Evolutionary conservation across 306 rosid species (phyloP).

Genomic region (Canavalia ensiformis): DNA sequence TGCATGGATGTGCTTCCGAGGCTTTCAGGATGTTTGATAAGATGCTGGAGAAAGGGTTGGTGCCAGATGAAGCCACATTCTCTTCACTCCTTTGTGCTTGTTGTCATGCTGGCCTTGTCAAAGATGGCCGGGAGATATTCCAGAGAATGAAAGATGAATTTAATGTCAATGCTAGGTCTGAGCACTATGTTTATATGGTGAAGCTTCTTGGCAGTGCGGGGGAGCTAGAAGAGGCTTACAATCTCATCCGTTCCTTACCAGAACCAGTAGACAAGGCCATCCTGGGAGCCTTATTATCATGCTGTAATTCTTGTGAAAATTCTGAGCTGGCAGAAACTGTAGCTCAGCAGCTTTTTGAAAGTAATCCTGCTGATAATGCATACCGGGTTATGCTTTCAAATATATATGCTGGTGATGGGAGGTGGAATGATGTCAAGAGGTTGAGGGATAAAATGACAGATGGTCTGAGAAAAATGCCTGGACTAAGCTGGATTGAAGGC

Average conservation of each 20-base stretch:
- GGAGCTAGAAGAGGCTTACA: constrained; percentile 79
- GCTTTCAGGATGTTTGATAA: constrained; percentile 69
- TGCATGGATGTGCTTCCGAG: constrained; percentile 77
- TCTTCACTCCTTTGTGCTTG: constrained; percentile 88
- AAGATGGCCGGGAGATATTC: constrained; percentile 74
- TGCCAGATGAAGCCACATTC: constrained; percentile 84
- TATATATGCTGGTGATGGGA: constrained; percentile 76
- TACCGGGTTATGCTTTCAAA: constrained; percentile 86
- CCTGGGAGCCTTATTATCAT: constrained; percentile 85
- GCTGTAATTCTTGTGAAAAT: constrained; percentile 79
- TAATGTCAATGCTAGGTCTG: constrained; percentile 63
- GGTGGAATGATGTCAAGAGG: constrained; percentile 78
- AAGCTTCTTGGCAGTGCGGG: constrained; percentile 90
- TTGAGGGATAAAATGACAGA: constrained; percentile 70
- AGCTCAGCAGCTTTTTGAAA: constrained; percentile 64
- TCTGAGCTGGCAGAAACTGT: constrained; percentile 76
- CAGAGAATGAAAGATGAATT: constrained; percentile 72
- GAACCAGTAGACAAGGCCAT: constrained; percentile 84
- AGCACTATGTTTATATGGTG: constrained; percentile 88
- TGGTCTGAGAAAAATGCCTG: constrained; percentile 66
- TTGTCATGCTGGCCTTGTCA: constrained; percentile 82
- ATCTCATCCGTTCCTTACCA: constrained; percentile 65
- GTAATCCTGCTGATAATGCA: constrained; percentile 57
- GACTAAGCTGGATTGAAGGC: constrained; percentile 74
- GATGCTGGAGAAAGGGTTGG: constrained; percentile 59